Evolutionary conservation across 2,329 filamentous ascomycete species (phyloP), one percentile per base, ranked within the genome.

Genomic region (Alternaria gansuensis): DNA sequence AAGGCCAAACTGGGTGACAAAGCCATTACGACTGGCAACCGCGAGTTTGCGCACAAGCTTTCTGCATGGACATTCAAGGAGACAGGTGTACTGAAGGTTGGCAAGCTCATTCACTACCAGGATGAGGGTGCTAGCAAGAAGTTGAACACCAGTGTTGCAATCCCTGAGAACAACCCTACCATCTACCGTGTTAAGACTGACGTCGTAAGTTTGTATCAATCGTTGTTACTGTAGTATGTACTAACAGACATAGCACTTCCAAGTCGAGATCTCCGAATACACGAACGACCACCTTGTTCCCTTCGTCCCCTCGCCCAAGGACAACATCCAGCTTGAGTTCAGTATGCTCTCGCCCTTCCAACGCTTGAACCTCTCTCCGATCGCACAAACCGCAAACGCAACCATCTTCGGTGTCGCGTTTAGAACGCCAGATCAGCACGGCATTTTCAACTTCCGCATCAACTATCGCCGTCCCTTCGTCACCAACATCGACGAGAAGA

Each of bases 341-440:
- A 93, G 89, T 82, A 99, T 98, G 95, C 90, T 99, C 45, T 97
- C 94, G 1, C 94, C 95, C 56, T 98, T 97, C 87, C 90, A 97
- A 82, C 93, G 95, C 40, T 85, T 98, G 33, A 83, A 88, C 59
- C 88, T 99, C 31, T 71, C 81, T 8, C 85, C 87, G 0, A 69
- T 81, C 45, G 78, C 80, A 31, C 83, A 82, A 26, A 89, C 88
- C 1, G 78, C 83, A 54, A 88, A 91, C 70, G 87, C 88, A 64
- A 89, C 91, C 49, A 84, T 90, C 62, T 99, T 89, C 82, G 84
- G 85, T 63, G 84, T 86, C 44, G 84, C 86, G 24, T 97, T 99
- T 80, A 90, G 84, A 64, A 85, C 94, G 4, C 95, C 95, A 4
- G 95, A 99, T 77, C 95, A 99, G 80, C 95, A 99, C 82, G 95